Evolutionary conservation across 2,329 filamentous ascomycete genomes (phyloP), one percentile per base, ranked within the genome.

Genomic region (Xylogone sp.): DNA sequence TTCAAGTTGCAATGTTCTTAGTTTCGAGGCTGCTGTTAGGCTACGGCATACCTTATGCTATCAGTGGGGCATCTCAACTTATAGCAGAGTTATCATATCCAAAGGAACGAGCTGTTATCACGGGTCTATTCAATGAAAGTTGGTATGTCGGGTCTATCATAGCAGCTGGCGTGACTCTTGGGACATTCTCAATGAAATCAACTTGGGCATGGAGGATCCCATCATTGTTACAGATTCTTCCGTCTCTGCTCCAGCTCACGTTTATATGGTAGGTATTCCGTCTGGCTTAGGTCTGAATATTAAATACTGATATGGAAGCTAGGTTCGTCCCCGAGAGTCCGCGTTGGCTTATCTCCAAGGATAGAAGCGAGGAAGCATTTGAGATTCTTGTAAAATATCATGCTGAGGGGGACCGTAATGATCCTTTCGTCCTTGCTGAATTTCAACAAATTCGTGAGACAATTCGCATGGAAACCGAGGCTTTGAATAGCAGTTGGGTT

Each of bases 331-430:
- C 43, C 4, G 53, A 53, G n/a, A 51, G 31, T 16, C 51, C 68
- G 69, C 64, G 79, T 47, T 83, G 56, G 74, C 76, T 65, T 51
- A 70, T 75, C 16, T 64, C 67, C 5, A 75, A 75, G 45, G 78
- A 75, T 43, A 69, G 74, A 20, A 70, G 75, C 48, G 72, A 80
- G 1, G 74, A 81, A 52, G 79, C 79, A 3, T 68, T 75, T 1
- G 63, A 64, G 1, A 69, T 82, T 2, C 73, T 84, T 2, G 71
- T 72, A n/a, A 74, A 79, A 21, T 75, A 77, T 49, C 77, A 81
- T 53, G 75, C 73, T 42, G 72, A 73, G 27, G 76, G 75, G 19
- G 70, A 78, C 51, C 56, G 62, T 42, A 61, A 68, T 46, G 70
- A 69, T 24, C 62, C 63, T 18, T 66, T 74, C 6, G 71, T 74